Evolutionary conservation across 2,329 filamentous ascomycete species (phyloP).

Genomic region (Ustulina deusta): DNA sequence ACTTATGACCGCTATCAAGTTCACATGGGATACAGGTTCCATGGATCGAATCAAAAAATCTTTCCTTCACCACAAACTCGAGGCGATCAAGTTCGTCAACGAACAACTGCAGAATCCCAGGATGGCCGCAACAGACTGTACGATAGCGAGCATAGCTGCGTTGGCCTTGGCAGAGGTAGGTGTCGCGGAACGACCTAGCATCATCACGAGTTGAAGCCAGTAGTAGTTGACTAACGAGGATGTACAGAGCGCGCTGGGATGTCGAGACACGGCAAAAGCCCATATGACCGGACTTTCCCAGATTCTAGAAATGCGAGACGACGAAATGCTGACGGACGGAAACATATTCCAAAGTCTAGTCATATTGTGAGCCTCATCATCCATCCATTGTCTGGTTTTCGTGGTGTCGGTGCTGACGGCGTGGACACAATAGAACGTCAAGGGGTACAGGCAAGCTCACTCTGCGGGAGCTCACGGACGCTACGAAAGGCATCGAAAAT

Average conservation of each 20-base stretch:
- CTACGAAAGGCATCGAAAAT: conserved; percentile 39
- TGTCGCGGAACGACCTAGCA: not conserved
- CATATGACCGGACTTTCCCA: conserved; percentile 43
- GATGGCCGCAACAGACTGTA: conserved; percentile 39
- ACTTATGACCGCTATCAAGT: conserved; percentile 44
- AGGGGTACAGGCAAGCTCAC: conserved; percentile 42
- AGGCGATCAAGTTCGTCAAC: conserved; percentile 46
- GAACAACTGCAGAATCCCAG: conserved; percentile 42
- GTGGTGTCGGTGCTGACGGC: conserved; percentile 4
- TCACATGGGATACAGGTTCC: conserved; percentile 45
- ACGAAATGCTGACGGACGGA: conserved; percentile 37
- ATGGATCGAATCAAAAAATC: conserved; percentile 44
- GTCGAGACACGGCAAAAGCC: conserved; percentile 42
- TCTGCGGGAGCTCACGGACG: conserved; percentile 39
- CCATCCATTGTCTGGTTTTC: not conserved
- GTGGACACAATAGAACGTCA: conserved; percentile 35
- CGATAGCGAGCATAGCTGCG: conserved; percentile 43
- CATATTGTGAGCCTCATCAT: conserved; percentile 36
- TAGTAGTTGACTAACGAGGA: conserved; percentile 25
- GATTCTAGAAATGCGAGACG: conserved; percentile 40
- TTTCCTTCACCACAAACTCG: conserved; percentile 44
- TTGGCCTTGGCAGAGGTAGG: conserved; percentile 44
- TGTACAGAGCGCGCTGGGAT: conserved; percentile 43
- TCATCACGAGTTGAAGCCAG: not conserved
- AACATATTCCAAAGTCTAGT: conserved; percentile 43